These are phyloP conservation scores for Rosa chinensis DNA, from an alignment of 306 rosid genomes.

Conservation along the genomic window DNA sequence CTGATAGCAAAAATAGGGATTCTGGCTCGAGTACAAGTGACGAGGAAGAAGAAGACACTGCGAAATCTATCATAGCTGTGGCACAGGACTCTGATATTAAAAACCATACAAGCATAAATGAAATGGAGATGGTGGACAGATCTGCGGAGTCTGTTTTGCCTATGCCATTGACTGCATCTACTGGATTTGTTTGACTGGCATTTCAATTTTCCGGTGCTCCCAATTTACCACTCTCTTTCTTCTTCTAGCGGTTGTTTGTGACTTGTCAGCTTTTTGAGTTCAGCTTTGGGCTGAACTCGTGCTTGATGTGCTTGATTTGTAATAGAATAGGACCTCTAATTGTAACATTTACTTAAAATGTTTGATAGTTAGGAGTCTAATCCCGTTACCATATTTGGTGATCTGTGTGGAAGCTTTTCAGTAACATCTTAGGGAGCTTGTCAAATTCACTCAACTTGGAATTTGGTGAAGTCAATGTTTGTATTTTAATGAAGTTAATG, in stretches of 20 bases:
- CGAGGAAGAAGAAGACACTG: slow-evolving; percentile 33
- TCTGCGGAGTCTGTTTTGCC: slow-evolving; percentile 37
- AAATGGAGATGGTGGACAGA: slow-evolving; percentile 43
- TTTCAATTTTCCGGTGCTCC: slow-evolving; percentile 14
- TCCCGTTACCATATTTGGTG: slow-evolving; percentile 21
- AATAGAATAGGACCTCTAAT: slow-evolving; percentile 36
- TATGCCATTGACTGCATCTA: slow-evolving; percentile 9
- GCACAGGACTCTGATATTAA: slow-evolving; percentile 36
- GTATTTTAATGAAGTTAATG: neutral
- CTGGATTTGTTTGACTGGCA: slow-evolving; percentile 6
- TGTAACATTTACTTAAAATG: slow-evolving; percentile 34
- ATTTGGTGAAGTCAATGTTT: slow-evolving; percentile 12
- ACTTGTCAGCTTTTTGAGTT: slow-evolving; percentile 38
- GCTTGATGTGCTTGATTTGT: slow-evolving; percentile 36
- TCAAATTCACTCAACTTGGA: slow-evolving; percentile 18
- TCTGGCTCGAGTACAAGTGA: slow-evolving; percentile 45
- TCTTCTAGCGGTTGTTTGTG: slow-evolving; percentile 43
- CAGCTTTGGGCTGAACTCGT: slow-evolving; percentile 78
- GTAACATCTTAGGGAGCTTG: slow-evolving; percentile 33
- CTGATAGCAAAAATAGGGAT: slow-evolving; percentile 46
- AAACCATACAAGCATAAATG: slow-evolving; percentile 35
- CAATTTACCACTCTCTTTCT: neutral
- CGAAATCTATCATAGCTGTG: slow-evolving; percentile 29
- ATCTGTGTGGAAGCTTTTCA: slow-evolving; percentile 27
- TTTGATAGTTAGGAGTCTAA: slow-evolving; percentile 25